Base-by-base conservation (phyloP, 2,329 filamentous ascomycete species). In the Pseudopyricularia javanii region DNA sequence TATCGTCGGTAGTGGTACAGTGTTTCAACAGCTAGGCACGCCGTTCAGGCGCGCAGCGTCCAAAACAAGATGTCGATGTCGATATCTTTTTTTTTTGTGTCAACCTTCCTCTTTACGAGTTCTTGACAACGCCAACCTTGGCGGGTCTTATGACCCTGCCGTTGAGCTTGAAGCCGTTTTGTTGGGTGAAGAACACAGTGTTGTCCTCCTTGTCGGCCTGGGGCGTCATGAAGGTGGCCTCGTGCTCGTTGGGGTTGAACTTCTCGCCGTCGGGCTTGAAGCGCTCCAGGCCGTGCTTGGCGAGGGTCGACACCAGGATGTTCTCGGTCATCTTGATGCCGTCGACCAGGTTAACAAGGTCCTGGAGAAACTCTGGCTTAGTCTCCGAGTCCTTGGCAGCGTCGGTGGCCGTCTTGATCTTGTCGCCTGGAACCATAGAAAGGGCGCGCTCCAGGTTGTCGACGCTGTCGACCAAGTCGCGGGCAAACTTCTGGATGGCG, bases 391-490 rank as follows among this genome's bases (percentile, higher is more conserved):
- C 47, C 26, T 33, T 20, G 47, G 47, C 47, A 4, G 24, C 49
- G 8, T 51, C 49, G n/a, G 34, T 12, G 17, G 35, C 50, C 3
- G 69, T 66, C 61, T 74, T 70, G 57, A 94, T 76, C 71, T 88
- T 88, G 40, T 89, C 84, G 55, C 78, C 66, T 20, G 88, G 83
- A 12, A 95, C 91, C 63, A 84, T 89, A 57, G 74, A 70, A 45
- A 98, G 80, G 45, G 93, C 93, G 59, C 91, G 91, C 72, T 98
- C 93, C 58, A 98, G 83, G 78, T 97, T 98, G 73, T 98, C 93
- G 64, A 98, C 84, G 64, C 82, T 89, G 68, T 98, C 93, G 61
- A 97, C 82, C 47, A 98, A 83, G 71, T 98, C 93, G 70, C 89
- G 86, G 64, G 91, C 89, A 72, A 98, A 97, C 60, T 85, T 89